A percentile compares a stretch with the other conserved stretches of the same genome.
Evolutionary conservation across 108 stramenopile genomes (phyloP).

Genomic region (Pseudonitzschia pungens): DNA sequence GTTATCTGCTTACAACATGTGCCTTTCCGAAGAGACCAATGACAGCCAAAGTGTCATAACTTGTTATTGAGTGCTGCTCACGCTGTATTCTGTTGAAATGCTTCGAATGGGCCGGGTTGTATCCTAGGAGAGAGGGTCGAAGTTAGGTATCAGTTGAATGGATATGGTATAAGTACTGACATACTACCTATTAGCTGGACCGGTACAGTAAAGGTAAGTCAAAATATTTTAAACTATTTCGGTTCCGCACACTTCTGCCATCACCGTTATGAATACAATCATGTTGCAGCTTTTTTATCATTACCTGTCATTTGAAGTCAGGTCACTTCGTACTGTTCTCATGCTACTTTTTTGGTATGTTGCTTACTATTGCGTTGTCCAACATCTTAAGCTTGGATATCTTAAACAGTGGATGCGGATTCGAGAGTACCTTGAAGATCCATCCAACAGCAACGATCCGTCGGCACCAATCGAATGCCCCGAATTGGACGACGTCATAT

Average conservation of each 20-base stretch:
- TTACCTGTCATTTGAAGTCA: neutral
- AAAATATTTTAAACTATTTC: too few species aligned
- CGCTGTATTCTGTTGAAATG: too few species aligned
- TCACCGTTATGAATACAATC: too few species aligned
- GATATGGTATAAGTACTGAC: constrained; percentile 4
- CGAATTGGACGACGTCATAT: neutral
- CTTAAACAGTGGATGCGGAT: neutral
- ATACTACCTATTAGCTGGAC: neutral
- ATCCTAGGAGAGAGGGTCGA: neutral
- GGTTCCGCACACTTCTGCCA: too few species aligned
- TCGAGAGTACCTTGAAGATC: neutral
- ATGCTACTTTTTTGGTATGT: too few species aligned
- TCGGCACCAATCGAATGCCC: constrained; percentile 10
- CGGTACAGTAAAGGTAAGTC: neutral
- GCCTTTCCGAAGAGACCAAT: too few species aligned
- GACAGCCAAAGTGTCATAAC: too few species aligned
- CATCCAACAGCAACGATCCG: neutral
- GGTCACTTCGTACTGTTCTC: neutral
- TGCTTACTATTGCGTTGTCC: neutral
- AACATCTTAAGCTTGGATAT: neutral
- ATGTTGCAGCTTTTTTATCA: too few species aligned
- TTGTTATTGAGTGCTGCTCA: too few species aligned
- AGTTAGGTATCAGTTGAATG: neutral
- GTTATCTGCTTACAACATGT: too few species aligned
- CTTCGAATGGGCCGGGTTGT: too few species aligned